phyloP scores from a whole-genome alignment of 2,329 filamentous ascomycete species.

The Akanthomyces muscarius region DNA sequence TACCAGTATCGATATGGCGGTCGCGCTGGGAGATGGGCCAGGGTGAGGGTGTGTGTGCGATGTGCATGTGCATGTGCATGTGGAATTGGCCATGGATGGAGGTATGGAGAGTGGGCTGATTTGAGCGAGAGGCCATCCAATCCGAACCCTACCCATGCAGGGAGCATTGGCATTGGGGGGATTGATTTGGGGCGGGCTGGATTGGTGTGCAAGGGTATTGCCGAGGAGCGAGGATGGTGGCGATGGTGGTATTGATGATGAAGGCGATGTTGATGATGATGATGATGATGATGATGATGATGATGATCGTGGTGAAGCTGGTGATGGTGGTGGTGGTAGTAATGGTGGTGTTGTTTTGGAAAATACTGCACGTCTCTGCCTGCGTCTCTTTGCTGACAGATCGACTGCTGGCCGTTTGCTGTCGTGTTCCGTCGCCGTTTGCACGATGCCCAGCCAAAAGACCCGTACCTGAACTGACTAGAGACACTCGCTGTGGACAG shows the following conservation, averaged over 20 bases:
- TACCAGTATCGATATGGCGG: conserved; percentile 4
- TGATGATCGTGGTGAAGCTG: not conserved
- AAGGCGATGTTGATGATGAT: not conserved
- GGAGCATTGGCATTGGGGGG: not conserved
- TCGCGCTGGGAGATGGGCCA: conserved; percentile 11
- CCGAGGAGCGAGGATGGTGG: conserved; percentile 11
- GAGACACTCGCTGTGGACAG: not conserved
- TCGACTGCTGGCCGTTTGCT: not conserved
- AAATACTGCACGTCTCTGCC: not conserved
- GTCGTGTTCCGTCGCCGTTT: conserved; percentile 3
- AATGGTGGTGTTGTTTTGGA: not conserved
- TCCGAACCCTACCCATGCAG: conserved; percentile 9
- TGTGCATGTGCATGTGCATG: conserved; percentile 14
- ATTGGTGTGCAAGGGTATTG: conserved; percentile 10
- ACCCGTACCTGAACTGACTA: not conserved
- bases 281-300: not conserved
- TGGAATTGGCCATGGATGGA: not conserved
- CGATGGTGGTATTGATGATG: not conserved
- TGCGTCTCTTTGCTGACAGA: not conserved
- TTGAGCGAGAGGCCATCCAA: conserved; percentile 9
- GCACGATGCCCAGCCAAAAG: not conserved
- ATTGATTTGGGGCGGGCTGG: not conserved
- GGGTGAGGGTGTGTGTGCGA: conserved; percentile 10
- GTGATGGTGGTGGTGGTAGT: not conserved
- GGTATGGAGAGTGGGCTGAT: conserved; percentile 18